Base-by-base conservation (phyloP, 768 basidiomycete species). In the Pleurotus salmoneostramineus region DNA sequence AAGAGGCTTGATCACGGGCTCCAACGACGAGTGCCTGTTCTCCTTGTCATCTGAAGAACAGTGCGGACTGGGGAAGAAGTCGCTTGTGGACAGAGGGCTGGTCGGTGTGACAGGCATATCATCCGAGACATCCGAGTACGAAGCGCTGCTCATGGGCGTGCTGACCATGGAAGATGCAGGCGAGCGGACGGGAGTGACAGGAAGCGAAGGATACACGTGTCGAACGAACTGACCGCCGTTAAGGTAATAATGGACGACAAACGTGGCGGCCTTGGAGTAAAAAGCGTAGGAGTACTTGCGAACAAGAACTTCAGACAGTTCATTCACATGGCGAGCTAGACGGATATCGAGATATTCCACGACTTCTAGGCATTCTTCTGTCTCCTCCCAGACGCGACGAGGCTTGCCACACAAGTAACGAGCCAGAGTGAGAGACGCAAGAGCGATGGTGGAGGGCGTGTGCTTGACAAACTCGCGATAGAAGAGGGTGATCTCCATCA, bases 401-500 rank as follows among this genome's bases (percentile, higher is more conserved):
- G 84, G 71, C 71, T 91, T 90, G 61, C 87, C 88, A 64, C 93
- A 93, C 50, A 98, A 82, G 76, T 84, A 91, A 51, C 95, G 85
- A 4, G 97, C 91, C 47, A 98, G 83, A 4, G 92, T 89, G 63
- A 98, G 77, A 17, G 95, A 84, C 50, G 91, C 97, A n/a, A 86
- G 74, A 35, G 97, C 96, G 68, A 98, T 89, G 43, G 90, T 83
- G 1, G 92, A 95, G 2, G 96, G 87, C 6, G 85, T 76, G 69
- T 85, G 90, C 66, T 86, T 86, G 72, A 97, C 80, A 72, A 95
- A 98, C 69, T 98, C 97, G 58, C 94, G 88, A 73, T 98, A 91
- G 78, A 98, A 98, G 52, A 99, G 84, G 33, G 97, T 98, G 67
- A 98, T 94, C 73, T 99, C 97, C 97, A 99, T 99, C 70, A 98